A percentile compares a stretch with the other conserved stretches of the same genome.
Conservation (phyloP, 495 filamentous ascomycete genomes). For the Aspergillus ostianus region DNA sequence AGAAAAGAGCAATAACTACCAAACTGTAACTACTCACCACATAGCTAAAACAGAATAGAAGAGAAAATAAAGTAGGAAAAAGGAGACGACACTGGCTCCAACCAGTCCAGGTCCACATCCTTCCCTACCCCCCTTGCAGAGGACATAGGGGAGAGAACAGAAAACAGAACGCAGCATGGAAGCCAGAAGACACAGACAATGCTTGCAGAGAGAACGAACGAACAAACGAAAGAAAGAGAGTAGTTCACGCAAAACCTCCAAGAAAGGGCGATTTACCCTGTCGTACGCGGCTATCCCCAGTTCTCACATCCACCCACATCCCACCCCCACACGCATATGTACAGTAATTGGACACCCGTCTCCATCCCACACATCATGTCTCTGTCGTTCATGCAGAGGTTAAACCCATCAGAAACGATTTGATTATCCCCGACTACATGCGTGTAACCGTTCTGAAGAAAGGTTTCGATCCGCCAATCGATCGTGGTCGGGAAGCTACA, state of each 20-base stretch:
- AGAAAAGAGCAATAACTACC: not conserved
- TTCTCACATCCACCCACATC: too few species aligned
- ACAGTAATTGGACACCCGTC: too few species aligned
- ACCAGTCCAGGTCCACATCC: not conserved
- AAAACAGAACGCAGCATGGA: not conserved
- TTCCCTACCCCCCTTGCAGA: not conserved
- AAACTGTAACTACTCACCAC: not conserved
- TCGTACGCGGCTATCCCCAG: too few species aligned
- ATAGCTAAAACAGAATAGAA: not conserved
- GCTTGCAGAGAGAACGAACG: slow-evolving; percentile 1
- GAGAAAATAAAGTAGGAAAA: too few species aligned
- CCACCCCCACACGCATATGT: too few species aligned
- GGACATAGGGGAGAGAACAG: not conserved
- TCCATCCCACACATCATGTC: not conserved
- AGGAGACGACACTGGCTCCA: not conserved
- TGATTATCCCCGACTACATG: not conserved
- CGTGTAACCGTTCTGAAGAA: not conserved
- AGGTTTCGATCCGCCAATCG: not conserved
- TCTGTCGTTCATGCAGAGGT: not conserved
- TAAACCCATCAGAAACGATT: too few species aligned
- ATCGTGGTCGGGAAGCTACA: not conserved
- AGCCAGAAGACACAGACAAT: not conserved
- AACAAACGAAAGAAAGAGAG: slow-evolving; percentile 1
- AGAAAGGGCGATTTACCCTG: not conserved
- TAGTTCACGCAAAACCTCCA: not conserved